Base-by-base conservation (phyloP, 805 yeast species). In the Saccharomycopsis javanensis region DNA sequence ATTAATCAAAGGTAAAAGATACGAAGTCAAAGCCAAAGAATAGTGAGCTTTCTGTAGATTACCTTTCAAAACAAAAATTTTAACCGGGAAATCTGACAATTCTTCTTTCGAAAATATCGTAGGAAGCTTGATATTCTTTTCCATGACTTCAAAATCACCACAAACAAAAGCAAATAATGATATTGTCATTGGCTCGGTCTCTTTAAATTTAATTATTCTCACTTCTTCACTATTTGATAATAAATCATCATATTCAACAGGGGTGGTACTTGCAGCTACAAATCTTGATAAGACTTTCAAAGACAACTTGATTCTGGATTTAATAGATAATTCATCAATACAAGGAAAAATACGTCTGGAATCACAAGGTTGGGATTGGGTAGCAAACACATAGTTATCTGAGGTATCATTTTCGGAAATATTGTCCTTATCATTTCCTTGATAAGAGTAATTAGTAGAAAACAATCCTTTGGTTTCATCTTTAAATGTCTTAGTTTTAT, bases 331-430 rank as follows among this genome's bases (percentile, higher is more conserved):
- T 63, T 85, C 90, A 67, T 86, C 94, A 11, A 86, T 64, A 63
- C 85, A 79, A 2, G 95, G 95, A 64, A 82, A 82, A 11, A 86
- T 77, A 52, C 66, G 65, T 62, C 85, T 73, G 3, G 89, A 84
- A 61, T 76, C 83, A 16, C 75, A 74, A 0, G 94, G 90, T 66
- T 86, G 91, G 48, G 81, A 75, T 64, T 87, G 94, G 1, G 94
- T 84, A 0, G 90, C 82, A 33, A 86, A 65, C 11, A 85, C 70
- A 57, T 70, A 76, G 60, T 79, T 77, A 58, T 79, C 75, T 1
- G 83, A 70, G 23, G 66, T 71, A 11, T 35, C 42, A 11, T 34
- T 50, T n/a, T 20, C 28, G 10, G 31, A 48, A 27, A 27, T 16
- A 20, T 23, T 45, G 62, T 80, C 81, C 11, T 42, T 28, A 42